A percentile compares a stretch with the other conserved stretches of the same genome.
Evolutionary conservation across 106 monocot species (phyloP).

Genomic region (Triglochin maritima): DNA sequence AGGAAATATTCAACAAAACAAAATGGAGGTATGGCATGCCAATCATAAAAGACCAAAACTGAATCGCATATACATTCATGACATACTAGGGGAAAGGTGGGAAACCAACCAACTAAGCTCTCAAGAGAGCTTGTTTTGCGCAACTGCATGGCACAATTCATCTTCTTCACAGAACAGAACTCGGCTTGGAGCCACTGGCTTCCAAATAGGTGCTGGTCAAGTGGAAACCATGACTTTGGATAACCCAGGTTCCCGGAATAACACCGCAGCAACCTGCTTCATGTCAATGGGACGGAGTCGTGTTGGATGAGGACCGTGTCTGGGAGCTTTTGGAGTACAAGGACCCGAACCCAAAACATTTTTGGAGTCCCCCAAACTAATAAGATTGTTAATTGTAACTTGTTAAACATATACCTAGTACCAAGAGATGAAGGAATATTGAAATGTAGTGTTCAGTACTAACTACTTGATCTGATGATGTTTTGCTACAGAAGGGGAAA

Average conservation of each 20-base stretch:
- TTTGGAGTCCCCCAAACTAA: slow-evolving; percentile 34
- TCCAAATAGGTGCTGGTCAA: slow-evolving; percentile 39
- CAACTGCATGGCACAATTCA: slow-evolving; percentile 89
- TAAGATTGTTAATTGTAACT: not conserved
- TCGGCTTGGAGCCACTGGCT: slow-evolving; percentile 44
- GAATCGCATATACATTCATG: too few species aligned
- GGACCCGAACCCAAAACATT: slow-evolving; percentile 23
- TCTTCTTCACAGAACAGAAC: slow-evolving; percentile 81
- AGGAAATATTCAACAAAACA: too few species aligned
- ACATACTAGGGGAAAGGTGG: too few species aligned
- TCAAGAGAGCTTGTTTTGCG: slow-evolving; percentile 77
- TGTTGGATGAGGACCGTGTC: slow-evolving; percentile 34
- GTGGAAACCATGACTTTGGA: slow-evolving; percentile 26
- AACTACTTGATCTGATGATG: too few species aligned
- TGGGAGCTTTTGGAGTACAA: slow-evolving; percentile 69
- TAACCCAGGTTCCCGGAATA: slow-evolving; percentile 51
- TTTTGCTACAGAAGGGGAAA: not conserved
- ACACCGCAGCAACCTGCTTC: slow-evolving; percentile 63
- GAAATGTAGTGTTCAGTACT: too few species aligned
- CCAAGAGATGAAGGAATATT: too few species aligned
- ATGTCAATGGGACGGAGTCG: slow-evolving; percentile 39
- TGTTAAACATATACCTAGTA: too few species aligned
- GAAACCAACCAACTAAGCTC: too few species aligned
- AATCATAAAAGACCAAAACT: too few species aligned
- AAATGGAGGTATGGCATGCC: too few species aligned